phyloP scores from a whole-genome alignment of 257 asterid species.

The Nicotiana paniculata region DNA sequence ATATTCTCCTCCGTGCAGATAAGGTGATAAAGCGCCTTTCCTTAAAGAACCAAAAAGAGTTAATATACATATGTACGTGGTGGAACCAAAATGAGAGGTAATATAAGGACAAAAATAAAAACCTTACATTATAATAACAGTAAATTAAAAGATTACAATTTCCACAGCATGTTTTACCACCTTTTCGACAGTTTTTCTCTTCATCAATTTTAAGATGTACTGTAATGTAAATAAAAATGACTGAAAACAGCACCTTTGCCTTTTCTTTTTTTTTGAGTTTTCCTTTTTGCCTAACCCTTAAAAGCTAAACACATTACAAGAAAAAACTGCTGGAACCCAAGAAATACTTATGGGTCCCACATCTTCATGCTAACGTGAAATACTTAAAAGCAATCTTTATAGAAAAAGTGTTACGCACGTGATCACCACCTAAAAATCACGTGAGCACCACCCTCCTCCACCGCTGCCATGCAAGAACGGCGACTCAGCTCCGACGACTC shows the following conservation, averaged over 20 bases:
- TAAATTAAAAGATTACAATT: slow-evolving; percentile 38
- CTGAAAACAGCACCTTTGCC: slow-evolving; percentile 47
- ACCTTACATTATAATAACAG: background rate
- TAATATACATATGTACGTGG: too few species aligned
- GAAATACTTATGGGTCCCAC: background rate
- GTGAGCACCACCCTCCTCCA: slow-evolving; percentile 24
- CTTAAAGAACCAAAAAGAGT: too few species aligned
- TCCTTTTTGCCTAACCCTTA: too few species aligned
- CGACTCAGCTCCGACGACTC: slow-evolving; percentile 17
- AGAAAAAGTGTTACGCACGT: slow-evolving; percentile 25
- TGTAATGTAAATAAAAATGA: slow-evolving; percentile 29
- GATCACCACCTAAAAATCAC: slow-evolving; percentile 35
- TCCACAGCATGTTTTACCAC: slow-evolving; percentile 57
- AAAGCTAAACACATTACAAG: background rate
- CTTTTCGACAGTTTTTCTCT: background rate
- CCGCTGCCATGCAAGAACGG: slow-evolving; percentile 13
- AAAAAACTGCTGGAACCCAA: background rate
- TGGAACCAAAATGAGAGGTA: background rate
- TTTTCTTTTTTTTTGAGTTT: background rate
- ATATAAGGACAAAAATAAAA: background rate
- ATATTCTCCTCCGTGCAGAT: too few species aligned
- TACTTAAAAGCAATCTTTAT: background rate
- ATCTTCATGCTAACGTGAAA: slow-evolving; percentile 6
- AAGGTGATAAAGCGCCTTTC: too few species aligned
- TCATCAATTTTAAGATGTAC: background rate